Base-by-base conservation (phyloP, 2,329 filamentous ascomycete species). In the Colletotrichum orbiculare region DNA sequence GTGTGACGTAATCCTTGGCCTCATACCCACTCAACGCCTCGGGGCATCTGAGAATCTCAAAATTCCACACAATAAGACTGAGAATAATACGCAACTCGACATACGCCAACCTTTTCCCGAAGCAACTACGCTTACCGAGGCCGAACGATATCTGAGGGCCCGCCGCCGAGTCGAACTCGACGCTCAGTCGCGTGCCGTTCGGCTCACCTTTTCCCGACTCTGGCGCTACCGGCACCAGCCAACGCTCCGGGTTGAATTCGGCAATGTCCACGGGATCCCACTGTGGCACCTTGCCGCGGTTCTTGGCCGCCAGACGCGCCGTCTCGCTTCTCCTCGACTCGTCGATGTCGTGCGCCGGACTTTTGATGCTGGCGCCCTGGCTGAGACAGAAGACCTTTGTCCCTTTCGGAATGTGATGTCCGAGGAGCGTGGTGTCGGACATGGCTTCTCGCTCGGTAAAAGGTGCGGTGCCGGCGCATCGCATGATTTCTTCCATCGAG, bases 11-110 rank as follows among this genome's bases (percentile, higher is more conserved):
- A 2, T 42, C 46, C 1, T n/a, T 49, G 6, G 17, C 54, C 13
- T 42, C 46, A 1, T 58, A 49, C 13, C 46, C 54, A 12, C 37
- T 49, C 45, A 58, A 13, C 13, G 13, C 37, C 1, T 58, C 37
- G 13, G 54, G 47, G 25, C 54, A 58, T 11, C 42, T 49, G 5
- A 59, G 37, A 13, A 64, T 47, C 34, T 64, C 55, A 15, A 81
- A 80, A 39, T 75, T 73, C 79, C 78, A 81, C 8, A 78, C 69
- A 42, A 79, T 65, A 45, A 80, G 65, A 33, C 73, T 75, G 12
- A 77, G 69, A 34, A 76, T 60, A 11, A 77, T 74, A 34, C 72
- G 70, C 64, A 81, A 41, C 65, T 78, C 70, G 53, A 79, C 38
- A 46, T 77, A 72, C 2, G 76, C 79, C 61, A 81, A 64, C 64